A percentile compares a stretch with the other conserved stretches of the same genome.
Conservation (phyloP, 768 basidiomycete genomes). For the Suillus plorans region DNA sequence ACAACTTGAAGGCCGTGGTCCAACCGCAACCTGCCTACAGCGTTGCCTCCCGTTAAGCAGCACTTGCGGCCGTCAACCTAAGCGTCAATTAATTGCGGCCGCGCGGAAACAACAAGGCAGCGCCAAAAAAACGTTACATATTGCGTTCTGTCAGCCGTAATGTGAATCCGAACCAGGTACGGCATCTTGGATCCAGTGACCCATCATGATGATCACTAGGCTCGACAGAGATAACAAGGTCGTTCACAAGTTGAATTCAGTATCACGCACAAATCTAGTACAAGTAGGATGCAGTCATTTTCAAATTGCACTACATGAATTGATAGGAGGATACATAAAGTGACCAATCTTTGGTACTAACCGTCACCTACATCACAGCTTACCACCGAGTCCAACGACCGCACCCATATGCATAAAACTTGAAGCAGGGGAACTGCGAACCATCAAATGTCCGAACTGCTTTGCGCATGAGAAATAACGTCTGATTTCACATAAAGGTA, state of each 20-base stretch:
- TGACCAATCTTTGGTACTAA: background rate
- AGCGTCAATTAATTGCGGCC: slow-evolving; percentile 6
- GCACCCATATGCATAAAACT: background rate
- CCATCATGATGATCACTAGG: background rate
- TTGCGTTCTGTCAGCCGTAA: background rate
- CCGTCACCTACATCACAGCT: background rate
- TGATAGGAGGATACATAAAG: background rate
- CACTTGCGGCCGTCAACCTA: slow-evolving; percentile 1
- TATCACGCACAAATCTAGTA: background rate
- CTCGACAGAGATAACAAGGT: background rate
- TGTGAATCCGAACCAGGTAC: slow-evolving; percentile 4
- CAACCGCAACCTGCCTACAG: background rate
- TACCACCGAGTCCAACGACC: background rate
- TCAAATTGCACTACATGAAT: background rate
- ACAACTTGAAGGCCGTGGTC: slow-evolving; percentile 1
- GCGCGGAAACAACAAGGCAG: slow-evolving; percentile 6
- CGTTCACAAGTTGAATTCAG: background rate
- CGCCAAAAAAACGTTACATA: slow-evolving; percentile 5
- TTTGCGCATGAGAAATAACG: background rate
- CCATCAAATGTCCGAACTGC: background rate
- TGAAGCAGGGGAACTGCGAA: background rate
- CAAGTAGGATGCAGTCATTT: background rate
- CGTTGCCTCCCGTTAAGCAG: background rate
- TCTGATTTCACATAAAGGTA: background rate
- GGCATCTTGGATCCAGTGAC: background rate